Percentiles rank a stretch among this genome's conserved stretches.
Conservation (phyloP, 805 yeast genomes). For the Alloascoidea africana region DNA sequence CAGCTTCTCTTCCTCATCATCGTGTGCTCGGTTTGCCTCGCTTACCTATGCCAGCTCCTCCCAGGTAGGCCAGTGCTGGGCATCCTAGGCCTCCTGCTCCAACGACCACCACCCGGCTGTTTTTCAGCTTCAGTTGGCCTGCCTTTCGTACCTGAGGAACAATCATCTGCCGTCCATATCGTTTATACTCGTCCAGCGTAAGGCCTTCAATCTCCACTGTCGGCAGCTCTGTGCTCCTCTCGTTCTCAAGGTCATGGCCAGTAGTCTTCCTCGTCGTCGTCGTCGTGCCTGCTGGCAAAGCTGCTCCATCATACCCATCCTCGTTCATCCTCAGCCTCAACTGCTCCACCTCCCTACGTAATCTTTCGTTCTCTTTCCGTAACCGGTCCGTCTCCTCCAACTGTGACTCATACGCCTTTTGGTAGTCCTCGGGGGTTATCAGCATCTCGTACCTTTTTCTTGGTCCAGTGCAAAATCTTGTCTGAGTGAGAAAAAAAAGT, state of each 20-base stretch:
- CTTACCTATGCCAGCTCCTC: constrained; percentile 75
- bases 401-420: background rate
- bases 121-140: constrained; percentile 45
- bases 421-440: background rate
- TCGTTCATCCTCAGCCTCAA: background rate
- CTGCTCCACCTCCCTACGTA: constrained; percentile 6
- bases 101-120: constrained; percentile 51
- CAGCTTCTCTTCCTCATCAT: too few relatives aligned
- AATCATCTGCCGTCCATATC: constrained; percentile 93
- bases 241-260: too few relatives aligned
- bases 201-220: constrained; percentile 7
- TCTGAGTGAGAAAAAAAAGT: too few relatives aligned
- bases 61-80: constrained; percentile 73
- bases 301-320: too few relatives aligned
- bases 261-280: too few relatives aligned
- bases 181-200: constrained; percentile 48
- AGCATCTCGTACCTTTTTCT: too few relatives aligned
- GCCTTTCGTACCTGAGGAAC: constrained; percentile 60
- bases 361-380: constrained; percentile 7
- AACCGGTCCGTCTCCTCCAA: constrained; percentile 3
- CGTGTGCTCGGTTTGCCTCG: too few relatives aligned
- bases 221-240: background rate
- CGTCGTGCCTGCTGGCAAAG: too few relatives aligned
- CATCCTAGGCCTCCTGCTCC: constrained; percentile 98
- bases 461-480: too few relatives aligned